These are phyloP conservation scores for Takashimella tepidaria DNA, from an alignment of 1,284 basidiomycete species.

Conservation along the genomic window DNA sequence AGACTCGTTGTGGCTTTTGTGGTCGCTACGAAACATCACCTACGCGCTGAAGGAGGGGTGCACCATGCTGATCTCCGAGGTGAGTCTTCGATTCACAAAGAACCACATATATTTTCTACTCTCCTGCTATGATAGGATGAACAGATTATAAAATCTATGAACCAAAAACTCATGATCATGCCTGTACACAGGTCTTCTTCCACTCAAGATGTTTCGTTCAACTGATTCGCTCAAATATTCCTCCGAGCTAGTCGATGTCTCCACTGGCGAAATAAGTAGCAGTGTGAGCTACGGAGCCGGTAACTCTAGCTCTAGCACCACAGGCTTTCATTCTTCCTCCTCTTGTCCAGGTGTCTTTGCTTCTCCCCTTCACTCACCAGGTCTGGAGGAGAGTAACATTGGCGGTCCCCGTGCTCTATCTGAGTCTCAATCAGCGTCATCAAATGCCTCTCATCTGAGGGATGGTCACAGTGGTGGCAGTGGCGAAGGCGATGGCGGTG, in stretches of 20 bases:
- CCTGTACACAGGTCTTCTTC: background rate
- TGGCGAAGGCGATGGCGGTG: too few species aligned
- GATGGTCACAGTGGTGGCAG: too few species aligned
- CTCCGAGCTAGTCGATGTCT: background rate
- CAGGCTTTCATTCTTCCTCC: background rate
- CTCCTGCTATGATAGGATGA: too few species aligned
- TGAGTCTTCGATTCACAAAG: too few species aligned
- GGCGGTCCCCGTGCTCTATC: constrained; percentile 1
- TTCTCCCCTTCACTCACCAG: background rate
- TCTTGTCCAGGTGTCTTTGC: background rate
- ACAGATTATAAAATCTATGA: too few species aligned
- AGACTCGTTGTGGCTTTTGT: constrained; percentile 56
- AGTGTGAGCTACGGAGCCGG: too few species aligned
- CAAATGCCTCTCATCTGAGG: background rate
- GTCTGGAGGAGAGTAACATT: constrained; percentile 9
- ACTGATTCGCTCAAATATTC: background rate
- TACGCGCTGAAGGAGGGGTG: constrained; percentile 41
- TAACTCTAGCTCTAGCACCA: too few species aligned
- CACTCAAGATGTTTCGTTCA: background rate
- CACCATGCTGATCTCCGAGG: constrained; percentile 42
- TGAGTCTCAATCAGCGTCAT: background rate
- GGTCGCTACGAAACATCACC: constrained; percentile 40
- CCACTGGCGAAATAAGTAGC: background rate
- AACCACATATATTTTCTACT: too few species aligned
- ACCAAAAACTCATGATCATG: too few species aligned